These are phyloP conservation scores for Suillus americanus DNA, from an alignment of 768 basidiomycete genomes.

Conservation along the genomic window DNA sequence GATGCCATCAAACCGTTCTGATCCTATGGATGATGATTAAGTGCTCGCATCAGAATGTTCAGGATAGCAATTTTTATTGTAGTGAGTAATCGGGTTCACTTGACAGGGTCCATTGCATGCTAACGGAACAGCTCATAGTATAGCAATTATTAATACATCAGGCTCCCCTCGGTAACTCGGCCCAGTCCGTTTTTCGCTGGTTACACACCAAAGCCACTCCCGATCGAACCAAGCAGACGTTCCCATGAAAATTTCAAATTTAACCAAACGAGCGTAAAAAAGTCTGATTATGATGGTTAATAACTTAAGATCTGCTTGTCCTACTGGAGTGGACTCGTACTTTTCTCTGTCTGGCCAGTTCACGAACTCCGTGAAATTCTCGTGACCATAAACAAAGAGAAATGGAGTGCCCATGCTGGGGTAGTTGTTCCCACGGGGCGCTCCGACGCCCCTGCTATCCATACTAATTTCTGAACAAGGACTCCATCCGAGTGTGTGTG, in stretches of 20 bases:
- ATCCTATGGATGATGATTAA: slow-evolving; percentile 21
- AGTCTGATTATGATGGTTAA: not conserved
- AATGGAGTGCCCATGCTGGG: not conserved
- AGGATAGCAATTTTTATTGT: slow-evolving; percentile 4
- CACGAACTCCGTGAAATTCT: no score
- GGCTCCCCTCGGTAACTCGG: not conserved
- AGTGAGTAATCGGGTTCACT: slow-evolving; percentile 14
- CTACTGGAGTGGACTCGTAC: not conserved
- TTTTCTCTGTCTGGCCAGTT: not conserved
- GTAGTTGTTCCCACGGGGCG: not conserved
- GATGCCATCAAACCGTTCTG: slow-evolving; percentile 13
- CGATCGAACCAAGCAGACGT: not conserved
- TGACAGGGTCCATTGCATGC: not conserved
- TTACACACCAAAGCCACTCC: not conserved
- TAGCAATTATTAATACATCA: not conserved
- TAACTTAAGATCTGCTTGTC: not conserved
- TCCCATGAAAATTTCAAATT: not conserved
- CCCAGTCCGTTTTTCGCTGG: not conserved
- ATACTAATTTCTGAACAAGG: not conserved
- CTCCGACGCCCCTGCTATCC: not conserved
- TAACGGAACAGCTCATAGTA: not conserved
- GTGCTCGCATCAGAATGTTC: not conserved
- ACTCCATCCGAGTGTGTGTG: not conserved
- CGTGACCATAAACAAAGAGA: not conserved
- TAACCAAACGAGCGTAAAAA: not conserved